Evolutionary conservation across 2,329 filamentous ascomycete genomes (phyloP).

Genomic region (Beauveria asiatica): DNA sequence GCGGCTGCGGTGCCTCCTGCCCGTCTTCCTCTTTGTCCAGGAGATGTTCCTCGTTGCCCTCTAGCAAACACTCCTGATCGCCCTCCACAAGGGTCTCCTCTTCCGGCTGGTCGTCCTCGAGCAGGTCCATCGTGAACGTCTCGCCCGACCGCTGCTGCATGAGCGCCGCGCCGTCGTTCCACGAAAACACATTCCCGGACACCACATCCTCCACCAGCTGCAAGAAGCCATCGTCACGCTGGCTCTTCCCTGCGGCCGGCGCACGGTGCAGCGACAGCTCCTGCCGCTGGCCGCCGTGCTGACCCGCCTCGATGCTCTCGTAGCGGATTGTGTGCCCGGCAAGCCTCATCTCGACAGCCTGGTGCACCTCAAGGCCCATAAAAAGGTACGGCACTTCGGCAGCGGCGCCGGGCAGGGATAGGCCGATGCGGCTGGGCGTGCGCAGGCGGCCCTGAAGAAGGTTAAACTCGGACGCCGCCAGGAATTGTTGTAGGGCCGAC

Average conservation of each 20-base stretch:
- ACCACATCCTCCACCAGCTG: constrained; percentile 23
- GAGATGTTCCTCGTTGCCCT: neutral
- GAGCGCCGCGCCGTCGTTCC: constrained; percentile 22
- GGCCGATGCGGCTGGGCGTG: constrained; percentile 26
- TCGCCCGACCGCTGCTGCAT: constrained; percentile 21
- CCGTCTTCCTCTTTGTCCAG: neutral
- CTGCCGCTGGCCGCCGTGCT: constrained; percentile 41
- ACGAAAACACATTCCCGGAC: constrained; percentile 25
- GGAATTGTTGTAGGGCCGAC: constrained; percentile 34
- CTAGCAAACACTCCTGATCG: neutral
- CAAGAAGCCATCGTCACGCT: constrained; percentile 17
- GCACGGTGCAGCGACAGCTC: constrained; percentile 37
- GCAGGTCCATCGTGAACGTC: constrained; percentile 20
- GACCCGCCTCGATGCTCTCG: constrained; percentile 43
- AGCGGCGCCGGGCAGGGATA: constrained; percentile 21
- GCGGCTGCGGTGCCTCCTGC: neutral
- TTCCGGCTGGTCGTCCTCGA: constrained; percentile 15
- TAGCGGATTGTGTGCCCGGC: constrained; percentile 39
- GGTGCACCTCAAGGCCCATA: constrained; percentile 44
- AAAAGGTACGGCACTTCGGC: constrained; percentile 31
- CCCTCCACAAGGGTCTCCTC: neutral
- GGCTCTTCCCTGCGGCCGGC: neutral
- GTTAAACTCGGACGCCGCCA: constrained; percentile 36
- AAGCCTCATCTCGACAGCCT: constrained; percentile 34
- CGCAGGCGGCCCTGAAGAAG: constrained; percentile 32